Evolutionary conservation across 345 rosid genomes (phyloP), one percentile per base, ranked within the genome.

Genomic region (Turritis glabra): DNA sequence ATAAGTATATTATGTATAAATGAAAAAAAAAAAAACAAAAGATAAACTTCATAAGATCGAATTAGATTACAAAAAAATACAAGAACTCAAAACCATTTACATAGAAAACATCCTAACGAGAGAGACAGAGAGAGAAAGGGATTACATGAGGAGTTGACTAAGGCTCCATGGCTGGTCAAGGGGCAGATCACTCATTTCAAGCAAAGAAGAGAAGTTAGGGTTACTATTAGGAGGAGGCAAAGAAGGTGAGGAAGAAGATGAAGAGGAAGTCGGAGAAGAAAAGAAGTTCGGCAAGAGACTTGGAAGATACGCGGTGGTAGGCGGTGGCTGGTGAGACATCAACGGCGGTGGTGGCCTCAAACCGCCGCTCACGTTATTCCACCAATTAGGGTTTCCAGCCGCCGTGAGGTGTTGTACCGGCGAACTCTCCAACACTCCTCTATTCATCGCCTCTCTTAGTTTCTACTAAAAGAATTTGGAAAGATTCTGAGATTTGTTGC

Each of bases 311-410:
- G 78, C 75, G 40, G 73, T 46, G 54, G 75, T 17, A 56, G 29
- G 11, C 13, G 64, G 73, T 19, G 73, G 80, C n/a, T 81, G 88
- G 50, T 78, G 40, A 15, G 1, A 23, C 12, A 61, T 61, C 0
- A 40, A 40, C 43, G 79, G 84, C 26, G 80, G 68, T 5, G 90
- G 88, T 27, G 88, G 90, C 77, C 81, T 81, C 81, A 62, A 82
- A 32, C 70, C 80, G 67, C 67, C 77, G 76, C 74, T 86, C 71
- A 82, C 82, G 58, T 74, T 85, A 12, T 33, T 46, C 90, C 93
- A 89, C 89, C 81, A 85, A 61, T 79, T 89, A 82, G 85, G 91
- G 90, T 88, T 91, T 72, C 88, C 89, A 67, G 89, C 86, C 48
- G 82, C 80, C 80, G 84, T 82, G 85, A 91, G 76, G 67, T 86